Conservation (phyloP, 139 green algal genomes). For the Chlamydomonas incerta region DNA sequence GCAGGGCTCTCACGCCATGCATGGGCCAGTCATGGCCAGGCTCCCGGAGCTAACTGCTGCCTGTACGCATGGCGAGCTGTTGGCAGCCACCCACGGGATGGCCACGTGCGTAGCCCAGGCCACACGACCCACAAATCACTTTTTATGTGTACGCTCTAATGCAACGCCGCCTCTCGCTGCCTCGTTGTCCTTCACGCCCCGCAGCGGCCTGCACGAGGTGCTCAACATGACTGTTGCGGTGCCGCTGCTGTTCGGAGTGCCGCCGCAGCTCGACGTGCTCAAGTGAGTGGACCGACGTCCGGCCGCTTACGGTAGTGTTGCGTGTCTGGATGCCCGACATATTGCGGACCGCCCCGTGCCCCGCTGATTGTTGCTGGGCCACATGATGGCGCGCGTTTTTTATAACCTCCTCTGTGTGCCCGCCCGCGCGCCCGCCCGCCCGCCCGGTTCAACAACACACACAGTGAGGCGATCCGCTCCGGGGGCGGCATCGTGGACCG, state of each 20-base stretch:
- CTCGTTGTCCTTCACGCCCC: too few relatives aligned
- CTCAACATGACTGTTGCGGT: conserved; percentile 78
- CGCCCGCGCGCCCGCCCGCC: neutral
- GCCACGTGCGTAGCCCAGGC: too few relatives aligned
- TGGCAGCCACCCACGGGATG: too few relatives aligned
- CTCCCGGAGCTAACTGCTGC: too few relatives aligned
- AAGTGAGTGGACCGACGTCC: neutral
- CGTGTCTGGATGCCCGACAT: neutral
- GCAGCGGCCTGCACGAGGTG: conserved; percentile 70
- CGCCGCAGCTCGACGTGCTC: conserved; percentile 71
- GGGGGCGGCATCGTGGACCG: conserved; percentile 61
- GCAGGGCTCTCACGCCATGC: too few relatives aligned
- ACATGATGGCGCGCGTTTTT: neutral
- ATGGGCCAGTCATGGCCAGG: too few relatives aligned
- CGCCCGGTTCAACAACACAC: too few relatives aligned
- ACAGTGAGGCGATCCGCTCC: conserved; percentile 55
- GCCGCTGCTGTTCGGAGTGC: conserved; percentile 84
- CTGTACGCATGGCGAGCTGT: too few relatives aligned
- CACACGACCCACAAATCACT: too few relatives aligned
- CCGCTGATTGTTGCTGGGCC: neutral
- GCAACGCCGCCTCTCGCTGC: too few relatives aligned
- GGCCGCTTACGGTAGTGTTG: neutral
- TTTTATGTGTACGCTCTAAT: too few relatives aligned
- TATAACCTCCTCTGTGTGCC: neutral
- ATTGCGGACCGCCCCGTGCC: neutral